phyloP scores from a whole-genome alignment of 305 asterid species.

The Rubia tinctorum region DNA sequence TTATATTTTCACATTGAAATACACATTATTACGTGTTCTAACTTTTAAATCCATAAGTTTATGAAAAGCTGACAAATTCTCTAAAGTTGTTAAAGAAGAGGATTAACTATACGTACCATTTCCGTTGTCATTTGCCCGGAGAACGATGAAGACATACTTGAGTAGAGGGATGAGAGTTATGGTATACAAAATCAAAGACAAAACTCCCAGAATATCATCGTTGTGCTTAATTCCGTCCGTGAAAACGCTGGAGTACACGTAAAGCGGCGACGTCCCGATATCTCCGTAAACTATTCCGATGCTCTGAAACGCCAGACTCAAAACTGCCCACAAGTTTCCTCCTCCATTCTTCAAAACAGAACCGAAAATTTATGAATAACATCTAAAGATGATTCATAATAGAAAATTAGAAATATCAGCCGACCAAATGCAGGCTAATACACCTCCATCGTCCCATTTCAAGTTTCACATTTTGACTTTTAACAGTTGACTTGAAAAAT shows the following conservation, averaged over 20 bases:
- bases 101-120: slow-evolving; percentile 36
- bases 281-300: slow-evolving; percentile 76
- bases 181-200: slow-evolving; percentile 58
- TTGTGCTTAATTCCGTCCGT: slow-evolving; percentile 38
- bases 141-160: slow-evolving; percentile 59
- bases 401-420: no score
- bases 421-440: no score
- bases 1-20: no score
- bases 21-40: no score
- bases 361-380: not conserved
- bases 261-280: slow-evolving; percentile 72
- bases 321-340: slow-evolving; percentile 32
- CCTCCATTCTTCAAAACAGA: slow-evolving; percentile 13
- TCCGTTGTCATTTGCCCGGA: slow-evolving; percentile 68
- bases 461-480: no score
- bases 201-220: slow-evolving; percentile 56
- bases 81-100: no score
- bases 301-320: slow-evolving; percentile 61
- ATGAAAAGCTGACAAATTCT: no score
- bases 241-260: slow-evolving; percentile 50
- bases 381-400: not conserved
- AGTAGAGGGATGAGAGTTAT: slow-evolving; percentile 50
- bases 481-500: no score
- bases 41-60: no score
- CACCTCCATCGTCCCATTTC: no score